Evolutionary conservation across 768 basidiomycete species (phyloP), one percentile per base, ranked within the genome.

Genomic region (Suillus tomentosus): DNA sequence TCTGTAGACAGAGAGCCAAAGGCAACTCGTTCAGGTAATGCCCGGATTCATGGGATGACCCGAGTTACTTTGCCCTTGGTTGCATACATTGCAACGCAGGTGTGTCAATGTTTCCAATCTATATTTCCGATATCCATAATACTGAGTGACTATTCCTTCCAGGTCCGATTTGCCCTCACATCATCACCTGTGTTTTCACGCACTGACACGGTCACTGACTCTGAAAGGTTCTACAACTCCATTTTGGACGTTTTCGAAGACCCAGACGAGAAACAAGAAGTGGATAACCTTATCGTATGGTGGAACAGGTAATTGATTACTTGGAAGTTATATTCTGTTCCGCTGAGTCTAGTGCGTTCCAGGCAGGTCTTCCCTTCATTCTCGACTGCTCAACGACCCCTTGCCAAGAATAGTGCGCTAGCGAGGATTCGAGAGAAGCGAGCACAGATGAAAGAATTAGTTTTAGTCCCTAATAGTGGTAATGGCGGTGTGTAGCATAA

Each of bases 1-100:
- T 74, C 73, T 9, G 72, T 74, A 3, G 66, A 75, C 39, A 69
- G 68, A 40, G 72, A 71, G 40, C 58, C 63, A 19, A 73, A 69
- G 58, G 74, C 72, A 5, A 73, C 74, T 4, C 31, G 66, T 36
- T 73, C 69, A 9, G 69, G 70, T 5, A 73, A 73, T 45, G 65
- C 67, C 3, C 27, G 56, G 3, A 69, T 70, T 34, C 71, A 70
- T 13, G 55, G 69, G 1, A 70, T 68, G 69, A 63, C 48, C 11
- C 9, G 7, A 13, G 62, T 70, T 9, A 70, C 68, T 2, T 39
- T 43, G 19, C 65, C 67, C 7, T 73, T 66, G 2, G 53, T 73
- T 39, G 65, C 68, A 2, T 73, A 72, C 54, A 62, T 72, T 31
- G 70, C 72, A 31, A 70, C 50, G 0, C 68, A 69, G 60, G 66